Conservation (phyloP, 208 protist species). For the Trypanosoma congolense region DNA sequence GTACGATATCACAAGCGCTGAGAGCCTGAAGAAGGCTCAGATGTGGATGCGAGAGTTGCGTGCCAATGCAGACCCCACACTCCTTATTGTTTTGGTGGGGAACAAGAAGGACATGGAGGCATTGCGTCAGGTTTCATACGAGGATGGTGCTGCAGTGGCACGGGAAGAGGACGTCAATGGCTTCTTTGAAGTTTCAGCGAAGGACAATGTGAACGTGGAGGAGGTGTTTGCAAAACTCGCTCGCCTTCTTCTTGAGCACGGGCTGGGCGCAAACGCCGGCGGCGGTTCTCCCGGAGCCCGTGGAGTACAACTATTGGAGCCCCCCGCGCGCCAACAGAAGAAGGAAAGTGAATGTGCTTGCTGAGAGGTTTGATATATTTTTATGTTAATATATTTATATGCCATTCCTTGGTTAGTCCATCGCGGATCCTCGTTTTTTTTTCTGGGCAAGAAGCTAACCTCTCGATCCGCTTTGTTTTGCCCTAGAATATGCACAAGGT, state of each 20-base stretch:
- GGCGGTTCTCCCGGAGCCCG: slow-evolving; percentile 5
- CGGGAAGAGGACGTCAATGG: slow-evolving; percentile 63
- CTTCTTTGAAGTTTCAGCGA: slow-evolving; percentile 86
- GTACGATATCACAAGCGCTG: slow-evolving; percentile 96
- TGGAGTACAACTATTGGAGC: slow-evolving; percentile 23
- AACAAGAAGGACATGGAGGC: slow-evolving; percentile 96
- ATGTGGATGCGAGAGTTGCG: slow-evolving; percentile 96
- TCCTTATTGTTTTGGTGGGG: slow-evolving; percentile 91
- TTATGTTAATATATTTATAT: slow-evolving; percentile 1
- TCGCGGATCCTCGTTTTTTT: background rate
- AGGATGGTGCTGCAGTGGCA: slow-evolving; percentile 67
- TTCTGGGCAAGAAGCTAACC: background rate
- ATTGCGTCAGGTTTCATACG: slow-evolving; percentile 69
- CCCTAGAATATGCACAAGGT: background rate
- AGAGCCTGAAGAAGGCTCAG: slow-evolving; percentile 92
- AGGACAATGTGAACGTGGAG: slow-evolving; percentile 84
- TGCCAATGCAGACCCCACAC: slow-evolving; percentile 80
- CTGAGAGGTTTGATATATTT: slow-evolving; percentile 22
- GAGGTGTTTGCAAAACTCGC: slow-evolving; percentile 88
- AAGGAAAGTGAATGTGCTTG: slow-evolving; percentile 24
- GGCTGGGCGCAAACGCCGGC: slow-evolving; percentile 32
- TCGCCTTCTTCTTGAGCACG: slow-evolving; percentile 88
- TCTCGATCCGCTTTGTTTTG: background rate
- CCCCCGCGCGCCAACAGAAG: slow-evolving; percentile 25
- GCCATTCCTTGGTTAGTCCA: slow-evolving; percentile 20